Evolutionary conservation across 1,284 basidiomycete genomes (phyloP), one percentile per base, ranked within the genome.

Genomic region (Marasmius fiardii): DNA sequence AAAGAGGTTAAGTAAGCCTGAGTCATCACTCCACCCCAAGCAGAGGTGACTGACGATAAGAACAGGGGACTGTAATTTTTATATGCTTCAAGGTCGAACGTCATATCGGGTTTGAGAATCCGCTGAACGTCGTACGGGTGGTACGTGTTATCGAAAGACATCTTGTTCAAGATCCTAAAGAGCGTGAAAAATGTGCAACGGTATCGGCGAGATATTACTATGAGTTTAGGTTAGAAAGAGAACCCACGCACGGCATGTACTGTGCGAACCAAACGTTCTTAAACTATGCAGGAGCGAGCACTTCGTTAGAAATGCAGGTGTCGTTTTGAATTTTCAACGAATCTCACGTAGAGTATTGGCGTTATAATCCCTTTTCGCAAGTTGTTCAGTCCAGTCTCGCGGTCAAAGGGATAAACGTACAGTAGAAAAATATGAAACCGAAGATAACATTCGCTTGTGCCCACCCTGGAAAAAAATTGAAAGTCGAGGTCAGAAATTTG

Each of bases 51-150:
- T 55, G 55, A 77, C 75, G 92, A 86, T 21, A 97, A 76, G 72
- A 88, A 96, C 1, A 95, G 70, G 0, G 92, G 93, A 55, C 91
- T 94, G 66, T 98, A 98, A 1, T 68, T 73, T 55, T 81, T 67
- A 71, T 96, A 97, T 0, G 83, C 87, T 0, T 72, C 70, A 14
- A 73, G 47, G 68, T 93, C 82, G 62, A 96, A 63, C 2, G 79
- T 77, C 1, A 73, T 66, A 21, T 87, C 79, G 0, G 72, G 51
- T 18, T 74, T 83, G 51, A 95, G 71, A 43, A 98, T 87, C 7
- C 73, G 71, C 0, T 71, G 68, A 16, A 93, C 80, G 58, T 95
- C 77, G 77, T 95, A 98, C 0, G 68, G 43, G 0, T 61, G 51
- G 1, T 90, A 92, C 6, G 77, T 80, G 62, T 87, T 87, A 63